A percentile compares a stretch with the other conserved stretches of the same genome.
Evolutionary conservation across 192 early-diverging fungal genomes (phyloP).

Genomic region (Umbelopsis vinacea): DNA sequence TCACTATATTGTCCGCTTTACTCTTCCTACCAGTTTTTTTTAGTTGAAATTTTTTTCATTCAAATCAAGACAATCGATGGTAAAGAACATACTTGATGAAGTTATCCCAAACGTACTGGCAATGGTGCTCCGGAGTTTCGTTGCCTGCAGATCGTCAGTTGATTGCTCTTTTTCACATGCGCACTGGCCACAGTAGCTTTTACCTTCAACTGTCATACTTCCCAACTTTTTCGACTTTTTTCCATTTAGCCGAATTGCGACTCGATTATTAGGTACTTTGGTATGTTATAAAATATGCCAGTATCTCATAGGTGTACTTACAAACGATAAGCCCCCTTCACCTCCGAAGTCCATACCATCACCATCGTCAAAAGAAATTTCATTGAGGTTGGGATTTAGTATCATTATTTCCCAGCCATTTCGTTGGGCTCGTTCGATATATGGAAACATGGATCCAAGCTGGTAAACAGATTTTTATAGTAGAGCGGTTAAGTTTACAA

Average conservation of each 20-base stretch:
- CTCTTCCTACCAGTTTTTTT: neutral
- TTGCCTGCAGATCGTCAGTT: neutral
- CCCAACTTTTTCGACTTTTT: neutral
- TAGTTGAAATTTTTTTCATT: neutral
- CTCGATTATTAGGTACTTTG: neutral
- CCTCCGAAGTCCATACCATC: constrained; percentile 11
- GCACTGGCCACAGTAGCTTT: neutral
- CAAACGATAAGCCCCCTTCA: neutral
- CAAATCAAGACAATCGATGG: neutral
- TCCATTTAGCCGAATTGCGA: neutral
- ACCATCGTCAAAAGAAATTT: neutral
- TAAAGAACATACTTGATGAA: constrained; percentile 31
- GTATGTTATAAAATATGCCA: neutral
- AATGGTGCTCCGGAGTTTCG: constrained; percentile 31
- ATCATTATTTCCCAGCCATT: constrained; percentile 31
- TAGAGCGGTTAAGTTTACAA: neutral
- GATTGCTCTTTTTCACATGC: neutral
- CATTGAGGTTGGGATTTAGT: constrained; percentile 36
- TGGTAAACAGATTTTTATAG: neutral
- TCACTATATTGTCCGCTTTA: constrained; percentile 15
- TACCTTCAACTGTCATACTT: constrained; percentile 3
- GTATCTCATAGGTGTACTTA: neutral
- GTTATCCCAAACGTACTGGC: constrained; percentile 36
- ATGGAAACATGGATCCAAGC: constrained; percentile 38
- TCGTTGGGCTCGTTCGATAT: constrained; percentile 30